A percentile compares a stretch with the other conserved stretches of the same genome.
These are phyloP conservation scores for Dryadomyces quercus-mongolicae DNA, from an alignment of 2,329 filamentous ascomycete species.

Conservation along the genomic window DNA sequence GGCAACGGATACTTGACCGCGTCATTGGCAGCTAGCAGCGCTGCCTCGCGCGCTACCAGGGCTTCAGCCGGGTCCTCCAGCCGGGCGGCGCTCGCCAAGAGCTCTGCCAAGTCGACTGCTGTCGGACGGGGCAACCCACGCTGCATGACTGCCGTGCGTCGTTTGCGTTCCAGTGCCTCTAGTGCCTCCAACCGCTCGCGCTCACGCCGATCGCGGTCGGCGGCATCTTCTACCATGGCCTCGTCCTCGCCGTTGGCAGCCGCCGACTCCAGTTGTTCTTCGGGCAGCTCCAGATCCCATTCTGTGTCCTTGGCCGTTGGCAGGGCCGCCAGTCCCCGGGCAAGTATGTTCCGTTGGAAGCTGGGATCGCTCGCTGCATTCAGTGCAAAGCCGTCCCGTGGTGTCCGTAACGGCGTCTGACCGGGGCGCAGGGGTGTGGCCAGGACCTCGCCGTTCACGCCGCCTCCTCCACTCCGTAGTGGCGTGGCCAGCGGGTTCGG, in stretches of 20 bases:
- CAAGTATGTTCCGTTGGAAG: slow-evolving; percentile 50
- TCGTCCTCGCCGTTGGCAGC: slow-evolving; percentile 26
- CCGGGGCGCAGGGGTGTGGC: slow-evolving; percentile 35
- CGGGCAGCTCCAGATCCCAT: slow-evolving; percentile 86
- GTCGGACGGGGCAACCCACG: slow-evolving; percentile 66
- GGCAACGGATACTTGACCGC: slow-evolving; percentile 62
- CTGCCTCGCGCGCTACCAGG: slow-evolving; percentile 65
- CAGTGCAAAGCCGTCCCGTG: slow-evolving; percentile 73
- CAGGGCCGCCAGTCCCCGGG: slow-evolving; percentile 63
- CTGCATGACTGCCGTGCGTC: slow-evolving; percentile 88
- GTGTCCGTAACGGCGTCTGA: slow-evolving; percentile 59
- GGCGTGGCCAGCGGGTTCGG: slow-evolving; percentile 94
- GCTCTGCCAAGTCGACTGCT: slow-evolving; percentile 54
- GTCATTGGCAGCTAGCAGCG: slow-evolving; percentile 71
- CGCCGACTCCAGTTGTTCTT: slow-evolving; percentile 60
- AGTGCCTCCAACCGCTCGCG: slow-evolving; percentile 57
- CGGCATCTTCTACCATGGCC: slow-evolving; percentile 48
- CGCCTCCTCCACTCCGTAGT: slow-evolving; percentile 79
- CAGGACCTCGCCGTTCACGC: slow-evolving; percentile 5
- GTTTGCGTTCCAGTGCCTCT: slow-evolving; percentile 60
- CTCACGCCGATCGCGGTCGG: slow-evolving; percentile 70
- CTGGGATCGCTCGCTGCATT: slow-evolving; percentile 34
- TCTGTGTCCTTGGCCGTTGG: slow-evolving; percentile 89
- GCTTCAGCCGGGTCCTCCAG: slow-evolving; percentile 52
- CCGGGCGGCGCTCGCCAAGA: slow-evolving; percentile 51